Evolutionary conservation across 169 alveolate genomes (phyloP).

Genomic region (Eimeria acervulina): DNA sequence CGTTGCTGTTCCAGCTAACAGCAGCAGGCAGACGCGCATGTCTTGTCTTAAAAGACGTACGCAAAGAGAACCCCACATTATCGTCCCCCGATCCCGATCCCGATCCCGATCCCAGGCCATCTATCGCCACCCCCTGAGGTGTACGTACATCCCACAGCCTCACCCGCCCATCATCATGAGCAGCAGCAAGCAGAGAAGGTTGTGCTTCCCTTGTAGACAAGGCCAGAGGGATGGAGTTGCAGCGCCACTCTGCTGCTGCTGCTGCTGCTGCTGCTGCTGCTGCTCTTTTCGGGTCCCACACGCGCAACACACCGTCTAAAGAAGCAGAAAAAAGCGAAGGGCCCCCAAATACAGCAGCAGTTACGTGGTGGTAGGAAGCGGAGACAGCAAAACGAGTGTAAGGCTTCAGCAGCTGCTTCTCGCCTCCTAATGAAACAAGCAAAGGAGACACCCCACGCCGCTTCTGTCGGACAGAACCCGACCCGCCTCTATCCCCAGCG

Average conservation of each 20-base stretch:
- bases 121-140: neutral
- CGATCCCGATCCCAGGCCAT: neutral
- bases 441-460: no score
- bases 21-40: slow-evolving; percentile 56
- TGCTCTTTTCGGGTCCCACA: slow-evolving; percentile 13
- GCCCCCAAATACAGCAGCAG: neutral
- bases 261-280: slow-evolving; percentile 10
- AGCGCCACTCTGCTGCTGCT: slow-evolving; percentile 38
- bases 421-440: no score
- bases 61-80: slow-evolving; percentile 2
- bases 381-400: neutral
- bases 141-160: slow-evolving; percentile 78
- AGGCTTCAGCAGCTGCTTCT: neutral
- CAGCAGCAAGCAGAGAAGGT: slow-evolving; percentile 42
- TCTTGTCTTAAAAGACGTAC: neutral
- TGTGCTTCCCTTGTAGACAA: slow-evolving; percentile 4
- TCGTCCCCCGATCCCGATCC: no score
- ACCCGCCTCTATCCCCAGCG: neutral
- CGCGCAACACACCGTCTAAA: slow-evolving; percentile 8
- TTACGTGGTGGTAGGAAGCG: neutral
- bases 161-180: slow-evolving; percentile 74
- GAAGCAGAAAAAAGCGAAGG: neutral
- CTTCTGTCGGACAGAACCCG: slow-evolving; percentile 25
- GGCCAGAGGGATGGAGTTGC: slow-evolving; percentile 10
- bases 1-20: neutral